Base-by-base conservation (phyloP, 768 basidiomycete species). In the Lactarius pseudohatsudake region DNA sequence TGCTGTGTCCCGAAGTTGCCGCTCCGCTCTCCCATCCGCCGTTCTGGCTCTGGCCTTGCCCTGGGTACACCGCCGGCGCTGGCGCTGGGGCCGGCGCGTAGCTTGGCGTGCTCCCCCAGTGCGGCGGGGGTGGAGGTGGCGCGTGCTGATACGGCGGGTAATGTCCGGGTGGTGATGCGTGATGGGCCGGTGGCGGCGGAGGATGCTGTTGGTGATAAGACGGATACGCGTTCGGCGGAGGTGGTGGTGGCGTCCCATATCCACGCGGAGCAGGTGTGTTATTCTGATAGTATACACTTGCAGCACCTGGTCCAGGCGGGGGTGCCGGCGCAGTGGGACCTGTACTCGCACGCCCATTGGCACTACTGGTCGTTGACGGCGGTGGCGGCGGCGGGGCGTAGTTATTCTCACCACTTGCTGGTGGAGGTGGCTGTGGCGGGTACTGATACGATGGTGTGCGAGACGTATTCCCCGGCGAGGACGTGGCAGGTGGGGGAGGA, bases 251-350 rank as follows among this genome's bases (percentile, higher is more conserved):
- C 32, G 69, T 58, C 16, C 26, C 59, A 38, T 69, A 69, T 20
- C 36, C 58, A 59, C 66, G 61, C 10, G 68, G 59, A 3, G 63
- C 34, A 2, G 59, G 15, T 50, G 66, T 20, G 41, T 67, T 60
- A n/a, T 41, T 59, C 28, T 64, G 63, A 54, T 70, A 70, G 57
- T 70, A 70, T 32, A 64, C n/a, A 22, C 20, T 65, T 2, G 69
- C 61, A 2, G 69, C 64, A 47, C 67, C 64, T 9, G 54, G 43
- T 32, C 45, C 58, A 15, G 58, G 58, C 32, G 66, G 65, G 2
- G 68, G 62, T 45, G 62, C 57, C 15, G 66, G 47, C 6, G 65
- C 50, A 59, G 62, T 28, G 34, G 66, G 61, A 28, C 65, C 57
- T 36, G 62, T 38, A 43, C 69, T 70, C 4, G 66, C 1, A 38